Percentiles rank a stretch among this genome's conserved stretches.
Conservation (phyloP, 129 eudicot genomes). For the Solidago caesia region DNA sequence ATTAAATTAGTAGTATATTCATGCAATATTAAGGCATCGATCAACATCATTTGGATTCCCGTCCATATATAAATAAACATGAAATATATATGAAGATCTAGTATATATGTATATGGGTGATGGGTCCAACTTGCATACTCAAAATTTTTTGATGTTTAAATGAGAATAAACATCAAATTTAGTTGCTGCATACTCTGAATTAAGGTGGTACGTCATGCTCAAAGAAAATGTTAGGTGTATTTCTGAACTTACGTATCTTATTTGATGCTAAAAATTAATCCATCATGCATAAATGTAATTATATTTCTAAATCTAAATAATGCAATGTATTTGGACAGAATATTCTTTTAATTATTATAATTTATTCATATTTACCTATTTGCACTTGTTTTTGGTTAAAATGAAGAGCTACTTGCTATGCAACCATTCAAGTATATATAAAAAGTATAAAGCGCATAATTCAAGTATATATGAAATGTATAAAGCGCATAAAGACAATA, state of each 20-base stretch:
- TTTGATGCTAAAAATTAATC: slow-evolving; percentile 3
- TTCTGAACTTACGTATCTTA: slow-evolving; percentile 13
- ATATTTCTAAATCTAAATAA: slow-evolving; percentile 5
- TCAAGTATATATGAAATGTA: slow-evolving; percentile 12
- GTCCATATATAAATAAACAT: neutral
- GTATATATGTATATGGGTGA: neutral
- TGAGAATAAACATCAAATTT: too few relatives aligned
- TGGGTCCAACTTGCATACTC: slow-evolving; percentile 17
- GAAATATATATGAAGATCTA: neutral
- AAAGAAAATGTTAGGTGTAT: neutral
- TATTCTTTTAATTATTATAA: neutral
- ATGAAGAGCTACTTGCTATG: slow-evolving; percentile 21
- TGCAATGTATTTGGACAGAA: slow-evolving; percentile 25
- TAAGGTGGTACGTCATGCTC: neutral
- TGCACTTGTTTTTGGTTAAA: slow-evolving; percentile 24
- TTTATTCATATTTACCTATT: neutral
- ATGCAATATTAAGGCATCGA: slow-evolving; percentile 7
- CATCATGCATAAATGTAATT: slow-evolving; percentile 5
- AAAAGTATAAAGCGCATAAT: slow-evolving; percentile 29
- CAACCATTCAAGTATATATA: slow-evolving; percentile 25
- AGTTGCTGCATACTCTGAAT: neutral
- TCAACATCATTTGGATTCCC: slow-evolving; percentile 13
- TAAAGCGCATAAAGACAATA: slow-evolving; percentile 35
- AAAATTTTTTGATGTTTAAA: neutral
- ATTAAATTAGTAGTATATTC: too few relatives aligned